Evolutionary conservation across 2,329 filamentous ascomycete genomes (phyloP), one percentile per base, ranked within the genome.

Genomic region (Trichophyton rubrum): DNA sequence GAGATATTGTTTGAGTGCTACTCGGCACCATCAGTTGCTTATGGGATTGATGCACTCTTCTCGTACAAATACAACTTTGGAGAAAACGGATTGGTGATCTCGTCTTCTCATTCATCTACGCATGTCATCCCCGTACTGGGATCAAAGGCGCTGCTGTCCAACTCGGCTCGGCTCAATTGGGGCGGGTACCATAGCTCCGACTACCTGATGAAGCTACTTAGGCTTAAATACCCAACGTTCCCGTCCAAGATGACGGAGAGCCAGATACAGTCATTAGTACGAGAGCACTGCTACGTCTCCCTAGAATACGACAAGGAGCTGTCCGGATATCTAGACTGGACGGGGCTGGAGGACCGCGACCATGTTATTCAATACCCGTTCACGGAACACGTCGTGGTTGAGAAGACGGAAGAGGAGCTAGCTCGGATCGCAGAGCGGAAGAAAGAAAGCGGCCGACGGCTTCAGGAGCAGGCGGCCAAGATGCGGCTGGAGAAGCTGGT

Each of bases 1-100:
- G 93, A 99, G 71, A 92, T 97, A 60, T 79, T 99, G 9, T 99
- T 97, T 72, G 93, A 99, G 74, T 95, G 90, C 74, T 99, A 99
- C 73, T 84, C 85, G 62, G 91, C 89, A 9, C 92, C 93, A 0
- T 92, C 89, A 1, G 81, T 96, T 27, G 88, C 91, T 17, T 96
- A 93, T 74, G 93, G 93, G 58, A 91, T 99, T 75, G 93, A 99
- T 73, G 95, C 91, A 9, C 82, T 99, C 35, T 99, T 99, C 77
- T 95, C 92, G 20, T 99, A 96, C 77, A 82, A 86, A 63, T 88
- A 96, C 77, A 99, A 99, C 72, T 84, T 88, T 63, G 93, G 93
- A 64, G 85, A 80, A 58, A 92, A 89, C 27, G 93, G 93, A 5
- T 79, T 99, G 22, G 88, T 99, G 41, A 83, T 97, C 35, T 95